Percentiles rank a stretch among this genome's conserved stretches.
These are phyloP conservation scores for Leccinellum rugosiceps DNA, from an alignment of 768 basidiomycete genomes.

Conservation along the genomic window DNA sequence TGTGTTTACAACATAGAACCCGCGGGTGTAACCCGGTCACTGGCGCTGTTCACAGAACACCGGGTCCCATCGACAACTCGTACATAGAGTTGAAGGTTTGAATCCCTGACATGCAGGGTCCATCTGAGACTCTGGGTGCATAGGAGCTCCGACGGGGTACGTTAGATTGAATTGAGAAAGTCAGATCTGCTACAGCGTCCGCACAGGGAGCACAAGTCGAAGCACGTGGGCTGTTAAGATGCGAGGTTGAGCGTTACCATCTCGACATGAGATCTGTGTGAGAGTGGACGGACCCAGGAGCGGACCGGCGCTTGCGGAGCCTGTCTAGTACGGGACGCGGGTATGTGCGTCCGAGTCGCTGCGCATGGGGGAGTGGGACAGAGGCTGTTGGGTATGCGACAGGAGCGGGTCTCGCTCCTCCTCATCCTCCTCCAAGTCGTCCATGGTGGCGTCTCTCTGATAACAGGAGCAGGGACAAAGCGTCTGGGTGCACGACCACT, in stretches of 20 bases:
- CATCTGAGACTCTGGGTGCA: not conserved
- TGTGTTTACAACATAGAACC: not conserved
- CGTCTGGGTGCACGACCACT: constrained; percentile 22
- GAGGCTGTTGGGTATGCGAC: constrained; percentile 18
- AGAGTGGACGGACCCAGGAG: not conserved
- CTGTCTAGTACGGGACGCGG: not conserved
- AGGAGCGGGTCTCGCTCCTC: constrained; percentile 24
- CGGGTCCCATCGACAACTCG: not conserved
- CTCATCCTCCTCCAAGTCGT: not conserved
- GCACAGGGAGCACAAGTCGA: not conserved
- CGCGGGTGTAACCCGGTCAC: not conserved
- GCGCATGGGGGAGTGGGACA: constrained; percentile 25
- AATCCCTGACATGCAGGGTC: not conserved
- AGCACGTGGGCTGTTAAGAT: not conserved
- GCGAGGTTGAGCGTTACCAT: not conserved
- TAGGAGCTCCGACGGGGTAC: not conserved
- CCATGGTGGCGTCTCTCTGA: too few relatives aligned
- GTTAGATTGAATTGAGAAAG: not conserved
- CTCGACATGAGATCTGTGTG: not conserved
- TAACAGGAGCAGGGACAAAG: constrained; percentile 24
- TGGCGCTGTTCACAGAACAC: not conserved
- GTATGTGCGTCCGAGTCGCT: not conserved
- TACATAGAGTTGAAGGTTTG: too few relatives aligned
- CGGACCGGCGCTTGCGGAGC: too few relatives aligned
- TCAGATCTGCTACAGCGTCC: not conserved